phyloP scores from a whole-genome alignment of 2,329 filamentous ascomycete species.

The Pseudopyrenochaeta lycopersici region DNA sequence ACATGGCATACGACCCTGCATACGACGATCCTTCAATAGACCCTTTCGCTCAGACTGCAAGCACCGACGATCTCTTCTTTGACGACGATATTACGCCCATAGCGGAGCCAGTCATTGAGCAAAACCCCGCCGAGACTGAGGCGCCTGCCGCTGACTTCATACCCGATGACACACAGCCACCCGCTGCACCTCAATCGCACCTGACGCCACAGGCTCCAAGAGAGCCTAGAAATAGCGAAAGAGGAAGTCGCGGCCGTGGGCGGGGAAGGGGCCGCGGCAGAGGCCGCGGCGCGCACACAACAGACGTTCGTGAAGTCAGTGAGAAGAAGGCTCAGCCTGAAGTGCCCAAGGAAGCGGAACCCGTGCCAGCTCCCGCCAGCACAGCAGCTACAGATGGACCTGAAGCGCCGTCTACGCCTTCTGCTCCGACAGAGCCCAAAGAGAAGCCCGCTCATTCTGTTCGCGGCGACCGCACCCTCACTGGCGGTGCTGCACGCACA shows the following conservation, averaged over 20 bases:
- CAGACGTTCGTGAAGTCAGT: slow-evolving; percentile 22
- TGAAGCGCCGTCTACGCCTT: slow-evolving; percentile 19
- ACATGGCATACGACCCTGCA: slow-evolving; percentile 36
- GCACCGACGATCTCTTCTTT: slow-evolving; percentile 61
- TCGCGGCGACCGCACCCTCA: slow-evolving; percentile 44
- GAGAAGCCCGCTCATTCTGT: slow-evolving; percentile 37
- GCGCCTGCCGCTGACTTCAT: slow-evolving; percentile 29
- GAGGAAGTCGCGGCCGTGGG: slow-evolving; percentile 37
- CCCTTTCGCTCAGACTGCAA: slow-evolving; percentile 60
- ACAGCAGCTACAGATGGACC: slow-evolving; percentile 15
- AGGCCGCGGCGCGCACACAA: slow-evolving; percentile 24
- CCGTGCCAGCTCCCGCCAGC: slow-evolving; percentile 17
- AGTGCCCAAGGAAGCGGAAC: slow-evolving; percentile 30
- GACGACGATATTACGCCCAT: slow-evolving; percentile 61
- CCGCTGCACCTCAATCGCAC: slow-evolving; percentile 29
- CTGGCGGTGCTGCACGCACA: slow-evolving; percentile 42
- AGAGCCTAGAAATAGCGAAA: slow-evolving; percentile 37
- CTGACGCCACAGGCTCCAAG: slow-evolving; percentile 32
- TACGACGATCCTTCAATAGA: slow-evolving; percentile 47
- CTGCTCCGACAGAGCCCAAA: slow-evolving; percentile 32
- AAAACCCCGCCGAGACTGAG: slow-evolving; percentile 30
- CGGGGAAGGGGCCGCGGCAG: slow-evolving; percentile 36
- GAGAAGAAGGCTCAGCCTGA: slow-evolving; percentile 23
- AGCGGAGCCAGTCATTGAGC: slow-evolving; percentile 52
- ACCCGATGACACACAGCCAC: slow-evolving; percentile 26